phyloP scores from a whole-genome alignment of 345 rosid genomes.

The Eucalyptus sideroxylon region DNA sequence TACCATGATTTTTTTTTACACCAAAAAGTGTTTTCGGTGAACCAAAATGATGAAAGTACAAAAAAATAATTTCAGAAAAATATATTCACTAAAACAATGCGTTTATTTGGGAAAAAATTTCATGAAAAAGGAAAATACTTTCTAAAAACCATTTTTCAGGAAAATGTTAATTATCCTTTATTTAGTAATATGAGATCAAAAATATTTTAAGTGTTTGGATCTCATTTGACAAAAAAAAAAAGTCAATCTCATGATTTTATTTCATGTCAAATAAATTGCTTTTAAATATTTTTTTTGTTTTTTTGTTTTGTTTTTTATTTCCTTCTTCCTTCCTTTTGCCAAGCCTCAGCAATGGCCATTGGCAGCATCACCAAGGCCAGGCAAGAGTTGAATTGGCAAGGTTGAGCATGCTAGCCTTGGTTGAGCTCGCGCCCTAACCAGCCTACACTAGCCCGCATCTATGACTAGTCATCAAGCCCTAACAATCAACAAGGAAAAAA shows the following conservation, averaged over 20 bases:
- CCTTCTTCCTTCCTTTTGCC: too few species aligned
- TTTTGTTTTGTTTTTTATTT: rapidly evolving
- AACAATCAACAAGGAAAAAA: rapidly evolving
- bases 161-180: too few species aligned
- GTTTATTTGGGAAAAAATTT: too few species aligned
- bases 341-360: too few species aligned
- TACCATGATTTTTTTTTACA: rapidly evolving
- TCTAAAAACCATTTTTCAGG: rapidly evolving
- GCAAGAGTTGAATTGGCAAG: too few species aligned
- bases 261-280: rapidly evolving
- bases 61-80: rapidly evolving
- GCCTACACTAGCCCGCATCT: rapidly evolving
- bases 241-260: rapidly evolving
- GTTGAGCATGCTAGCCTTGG: rapidly evolving
- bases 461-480: too few species aligned
- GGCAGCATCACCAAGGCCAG: rapidly evolving
- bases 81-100: rapidly evolving
- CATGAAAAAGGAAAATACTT: too few species aligned
- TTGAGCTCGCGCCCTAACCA: rapidly evolving
- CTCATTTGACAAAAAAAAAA: too few species aligned
- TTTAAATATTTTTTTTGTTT: too few species aligned
- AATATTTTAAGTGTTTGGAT: rapidly evolving
- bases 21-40: rapidly evolving
- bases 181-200: too few species aligned
- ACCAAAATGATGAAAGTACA: background rate